These are phyloP conservation scores for Mycena albidolilacea DNA, from an alignment of 768 basidiomycete species.

Conservation along the genomic window DNA sequence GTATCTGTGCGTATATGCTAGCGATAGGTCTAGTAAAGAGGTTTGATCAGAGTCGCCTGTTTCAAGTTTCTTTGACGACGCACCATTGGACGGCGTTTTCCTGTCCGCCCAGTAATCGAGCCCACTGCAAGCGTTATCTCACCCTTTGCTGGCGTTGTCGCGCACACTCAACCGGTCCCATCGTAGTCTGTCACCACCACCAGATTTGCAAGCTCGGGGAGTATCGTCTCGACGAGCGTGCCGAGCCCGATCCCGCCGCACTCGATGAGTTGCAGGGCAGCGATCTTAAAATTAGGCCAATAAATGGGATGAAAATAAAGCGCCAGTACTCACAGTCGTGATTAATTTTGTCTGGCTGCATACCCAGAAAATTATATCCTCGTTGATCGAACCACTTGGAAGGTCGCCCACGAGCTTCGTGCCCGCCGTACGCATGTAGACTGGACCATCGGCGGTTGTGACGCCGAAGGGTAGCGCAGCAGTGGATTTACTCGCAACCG, in stretches of 20 bases:
- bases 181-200: slow-evolving; percentile 43
- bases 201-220: slow-evolving; percentile 48
- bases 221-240: slow-evolving; percentile 44
- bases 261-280: slow-evolving; percentile 51
- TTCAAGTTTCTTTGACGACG: background rate
- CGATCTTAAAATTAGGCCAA: slow-evolving; percentile 41
- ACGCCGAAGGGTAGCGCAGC: slow-evolving; percentile 18
- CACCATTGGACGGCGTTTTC: background rate
- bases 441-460: background rate
- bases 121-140: slow-evolving; percentile 48
- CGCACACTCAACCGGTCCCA: slow-evolving; percentile 6
- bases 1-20: slow-evolving; percentile 42
- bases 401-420: slow-evolving; percentile 16
- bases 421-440: slow-evolving; percentile 16
- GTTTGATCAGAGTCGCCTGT: background rate
- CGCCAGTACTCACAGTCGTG: slow-evolving; percentile 7
- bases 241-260: slow-evolving; percentile 44
- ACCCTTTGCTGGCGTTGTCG: slow-evolving; percentile 43
- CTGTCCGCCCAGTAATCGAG: slow-evolving; percentile 42
- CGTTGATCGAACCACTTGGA: slow-evolving; percentile 6
- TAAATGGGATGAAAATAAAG: background rate
- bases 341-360: slow-evolving; percentile 33
- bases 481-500: slow-evolving; percentile 15
- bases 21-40: background rate
- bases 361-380: slow-evolving; percentile 19